These are phyloP conservation scores for Neltuma alba DNA, from an alignment of 306 rosid genomes.

Conservation along the genomic window DNA sequence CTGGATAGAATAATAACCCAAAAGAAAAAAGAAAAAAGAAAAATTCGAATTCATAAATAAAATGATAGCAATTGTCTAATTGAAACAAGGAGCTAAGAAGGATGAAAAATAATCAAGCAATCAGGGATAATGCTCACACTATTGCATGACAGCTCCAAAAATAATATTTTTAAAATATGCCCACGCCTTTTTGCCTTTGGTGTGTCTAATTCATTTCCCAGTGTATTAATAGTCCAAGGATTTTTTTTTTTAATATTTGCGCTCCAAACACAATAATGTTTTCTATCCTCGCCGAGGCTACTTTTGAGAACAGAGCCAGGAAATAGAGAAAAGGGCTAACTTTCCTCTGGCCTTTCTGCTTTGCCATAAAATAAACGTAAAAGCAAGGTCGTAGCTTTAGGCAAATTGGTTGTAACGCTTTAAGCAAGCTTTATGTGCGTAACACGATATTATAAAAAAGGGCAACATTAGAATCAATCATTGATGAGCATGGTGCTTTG, in stretches of 20 bases:
- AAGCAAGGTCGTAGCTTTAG: conserved; percentile 25
- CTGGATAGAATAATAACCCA: no score
- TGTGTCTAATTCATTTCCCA: background rate
- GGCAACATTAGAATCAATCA: conserved; percentile 29
- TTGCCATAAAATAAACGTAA: conserved; percentile 3
- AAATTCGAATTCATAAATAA: background rate
- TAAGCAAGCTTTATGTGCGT: conserved; percentile 39
- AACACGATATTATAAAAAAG: conserved; percentile 29
- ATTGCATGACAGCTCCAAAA: background rate
- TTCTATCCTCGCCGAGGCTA: background rate
- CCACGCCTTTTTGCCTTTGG: background rate
- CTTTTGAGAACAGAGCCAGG: conserved; percentile 7
- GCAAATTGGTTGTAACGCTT: conserved; percentile 36
- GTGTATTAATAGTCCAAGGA: background rate
- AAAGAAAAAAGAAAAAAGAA: background rate
- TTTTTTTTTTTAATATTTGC: background rate
- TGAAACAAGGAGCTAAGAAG: background rate
- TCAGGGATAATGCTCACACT: background rate
- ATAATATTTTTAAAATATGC: background rate
- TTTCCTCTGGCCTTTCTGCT: conserved; percentile 16
- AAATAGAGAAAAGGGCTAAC: conserved; percentile 9
- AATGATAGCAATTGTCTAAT: conserved; percentile 2
- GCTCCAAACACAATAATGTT: background rate
- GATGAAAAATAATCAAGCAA: conserved; percentile 3
- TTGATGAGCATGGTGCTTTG: conserved; percentile 1